Percentiles rank a stretch among this genome's conserved stretches.
phyloP scores from a whole-genome alignment of 306 rosid genomes.

The Spatholobus suberectus region DNA sequence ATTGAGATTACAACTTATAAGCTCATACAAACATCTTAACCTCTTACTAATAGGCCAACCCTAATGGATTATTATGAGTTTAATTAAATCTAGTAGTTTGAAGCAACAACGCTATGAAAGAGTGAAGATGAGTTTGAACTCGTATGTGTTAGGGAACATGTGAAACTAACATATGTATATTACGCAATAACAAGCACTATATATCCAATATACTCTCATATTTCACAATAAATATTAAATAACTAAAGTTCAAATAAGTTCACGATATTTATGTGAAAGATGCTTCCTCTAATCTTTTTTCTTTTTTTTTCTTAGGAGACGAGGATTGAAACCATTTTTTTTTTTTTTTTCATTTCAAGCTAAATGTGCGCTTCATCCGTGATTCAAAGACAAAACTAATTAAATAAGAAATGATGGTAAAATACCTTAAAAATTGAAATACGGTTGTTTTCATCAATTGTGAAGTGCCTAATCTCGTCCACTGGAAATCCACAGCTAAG shows the following conservation, averaged over 20 bases:
- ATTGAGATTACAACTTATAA: too few relatives aligned
- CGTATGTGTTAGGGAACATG: neutral
- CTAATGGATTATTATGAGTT: too few relatives aligned
- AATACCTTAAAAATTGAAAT: conserved; percentile 41
- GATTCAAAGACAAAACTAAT: neutral
- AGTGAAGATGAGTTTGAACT: neutral
- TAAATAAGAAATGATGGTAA: neutral
- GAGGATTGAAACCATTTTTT: neutral
- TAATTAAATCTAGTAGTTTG: neutral
- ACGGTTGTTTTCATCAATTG: conserved; percentile 55
- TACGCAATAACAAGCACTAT: neutral
- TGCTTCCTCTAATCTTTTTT: too few relatives aligned
- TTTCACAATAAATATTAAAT: too few relatives aligned
- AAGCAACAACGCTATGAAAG: neutral
- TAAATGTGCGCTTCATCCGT: neutral
- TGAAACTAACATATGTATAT: neutral
- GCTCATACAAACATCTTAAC: too few relatives aligned
- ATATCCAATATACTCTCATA: too few relatives aligned
- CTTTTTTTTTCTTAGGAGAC: too few relatives aligned
- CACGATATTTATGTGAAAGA: too few relatives aligned
- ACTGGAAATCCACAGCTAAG: conserved; percentile 46
- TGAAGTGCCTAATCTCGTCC: conserved; percentile 47
- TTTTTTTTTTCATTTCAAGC: neutral
- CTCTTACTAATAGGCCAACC: too few relatives aligned
- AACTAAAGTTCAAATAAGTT: too few relatives aligned